Evolutionary conservation across 768 basidiomycete species (phyloP), one percentile per base, ranked within the genome.

Genomic region (Tricholoma furcatifolium): DNA sequence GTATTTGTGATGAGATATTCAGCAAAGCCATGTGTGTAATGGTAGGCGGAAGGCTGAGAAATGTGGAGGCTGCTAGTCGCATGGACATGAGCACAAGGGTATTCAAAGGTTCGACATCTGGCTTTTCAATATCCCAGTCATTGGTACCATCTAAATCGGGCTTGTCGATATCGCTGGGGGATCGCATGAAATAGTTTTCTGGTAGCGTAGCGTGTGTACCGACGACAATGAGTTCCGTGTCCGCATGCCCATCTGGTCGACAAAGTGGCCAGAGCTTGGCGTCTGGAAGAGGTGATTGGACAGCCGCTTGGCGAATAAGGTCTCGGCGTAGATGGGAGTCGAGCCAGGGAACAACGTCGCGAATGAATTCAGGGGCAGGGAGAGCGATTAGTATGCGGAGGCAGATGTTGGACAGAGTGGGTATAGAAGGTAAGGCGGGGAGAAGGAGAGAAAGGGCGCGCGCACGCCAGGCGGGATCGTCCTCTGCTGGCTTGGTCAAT

Each of bases 141-240:
- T 53, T 48, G 12, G 36, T 51, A 4, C 40, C 43, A 9, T 56
- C 20, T 15, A 20, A 47, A 9, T 43, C 14, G 3, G 11, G 27
- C 18, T 12, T 18, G 21, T 31, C 34, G 21, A 6, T 23, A 1
- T 32, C 36, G 12, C 27, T 21, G 6, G n/a, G 6, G 40, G 42
- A 56, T 44, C 50, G 64, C 43, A 66, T 62, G 58, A 85, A 79
- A 53, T 74, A 65, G 44, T 76, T 73, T 35, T 74, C 72, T 15
- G 68, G 74, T 3, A 84, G 60, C 6, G 66, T 57, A 8, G 76
- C 77, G 20, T 70, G 62, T 0, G 83, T 84, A 12, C 84, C 85
- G 23, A 88, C 75, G 20, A 91, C 63, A 34, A 90, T 63, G 10
- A 88, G 68, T 54, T 91, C 89, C 0, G 85, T 82, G 47, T 81